Evolutionary conservation across 1,284 basidiomycete species (phyloP).

Genomic region (Uromyces viciae-fabae): DNA sequence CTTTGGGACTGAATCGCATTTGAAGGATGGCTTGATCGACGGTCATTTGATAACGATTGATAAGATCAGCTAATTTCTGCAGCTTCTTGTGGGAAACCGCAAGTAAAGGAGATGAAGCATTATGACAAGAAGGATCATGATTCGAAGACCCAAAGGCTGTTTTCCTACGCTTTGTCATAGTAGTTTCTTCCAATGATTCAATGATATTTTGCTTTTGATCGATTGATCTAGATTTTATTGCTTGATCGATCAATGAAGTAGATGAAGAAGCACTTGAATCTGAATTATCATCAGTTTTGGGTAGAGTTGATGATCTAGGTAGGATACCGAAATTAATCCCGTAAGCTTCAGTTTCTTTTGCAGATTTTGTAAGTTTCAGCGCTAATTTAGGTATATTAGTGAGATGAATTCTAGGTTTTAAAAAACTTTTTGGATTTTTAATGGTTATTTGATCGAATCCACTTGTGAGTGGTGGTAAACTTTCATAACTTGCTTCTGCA

Average conservation of each 20-base stretch:
- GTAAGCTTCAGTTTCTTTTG: constrained; percentile 33
- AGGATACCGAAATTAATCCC: constrained; percentile 38
- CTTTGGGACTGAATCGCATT: constrained; percentile 40
- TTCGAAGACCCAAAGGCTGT: constrained; percentile 19
- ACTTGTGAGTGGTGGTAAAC: constrained; percentile 23
- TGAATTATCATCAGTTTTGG: neutral
- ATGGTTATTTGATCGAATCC: constrained; percentile 30
- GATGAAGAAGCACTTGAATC: neutral
- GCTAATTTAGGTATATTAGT: constrained; percentile 19
- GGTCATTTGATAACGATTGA: constrained; percentile 31
- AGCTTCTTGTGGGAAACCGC: constrained; percentile 38
- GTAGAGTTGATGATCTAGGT: neutral
- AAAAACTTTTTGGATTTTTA: constrained; percentile 15
- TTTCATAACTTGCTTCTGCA: constrained; percentile 35
- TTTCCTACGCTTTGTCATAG: constrained; percentile 4
- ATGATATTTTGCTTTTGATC: neutral
- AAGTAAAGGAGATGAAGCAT: constrained; percentile 24
- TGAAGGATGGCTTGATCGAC: constrained; percentile 30
- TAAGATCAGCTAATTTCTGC: constrained; percentile 34
- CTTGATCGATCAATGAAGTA: constrained; percentile 19
- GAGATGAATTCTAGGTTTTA: constrained; percentile 28
- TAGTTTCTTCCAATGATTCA: neutral
- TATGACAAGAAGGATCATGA: constrained; percentile 32
- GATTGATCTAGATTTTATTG: neutral
- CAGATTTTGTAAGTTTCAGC: constrained; percentile 23